These are phyloP conservation scores for Colletotrichum higginsianum DNA, from an alignment of 2,329 filamentous ascomycete genomes.

Conservation along the genomic window DNA sequence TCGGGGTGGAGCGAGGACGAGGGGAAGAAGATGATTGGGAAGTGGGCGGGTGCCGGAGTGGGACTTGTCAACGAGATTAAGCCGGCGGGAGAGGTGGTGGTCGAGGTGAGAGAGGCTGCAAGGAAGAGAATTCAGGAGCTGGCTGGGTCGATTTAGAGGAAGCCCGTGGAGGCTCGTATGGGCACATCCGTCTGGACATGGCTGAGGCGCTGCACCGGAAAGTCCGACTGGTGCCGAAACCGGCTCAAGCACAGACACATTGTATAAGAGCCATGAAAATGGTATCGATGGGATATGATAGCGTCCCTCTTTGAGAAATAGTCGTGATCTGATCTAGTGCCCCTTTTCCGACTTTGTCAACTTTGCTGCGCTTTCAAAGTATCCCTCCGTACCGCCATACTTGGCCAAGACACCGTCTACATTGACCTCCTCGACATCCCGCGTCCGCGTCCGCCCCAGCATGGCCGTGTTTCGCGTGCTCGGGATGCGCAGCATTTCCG, in stretches of 20 bases:
- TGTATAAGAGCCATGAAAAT: neutral
- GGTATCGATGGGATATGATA: neutral
- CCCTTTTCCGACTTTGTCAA: slow-evolving; percentile 67
- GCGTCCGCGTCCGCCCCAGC: slow-evolving; percentile 72
- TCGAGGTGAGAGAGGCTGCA: slow-evolving; percentile 56
- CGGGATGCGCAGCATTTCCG: slow-evolving; percentile 90
- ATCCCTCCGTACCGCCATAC: slow-evolving; percentile 71
- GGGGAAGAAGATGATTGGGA: slow-evolving; percentile 51
- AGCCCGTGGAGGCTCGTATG: too few relatives aligned
- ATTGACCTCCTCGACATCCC: slow-evolving; percentile 52
- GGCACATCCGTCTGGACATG: neutral
- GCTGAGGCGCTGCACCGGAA: neutral
- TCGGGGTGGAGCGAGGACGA: slow-evolving; percentile 55
- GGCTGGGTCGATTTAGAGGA: slow-evolving; percentile 42
- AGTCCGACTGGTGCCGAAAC: neutral
- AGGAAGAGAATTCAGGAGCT: slow-evolving; percentile 52
- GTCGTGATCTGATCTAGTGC: slow-evolving; percentile 49
- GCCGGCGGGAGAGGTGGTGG: slow-evolving; percentile 60
- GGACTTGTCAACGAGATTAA: slow-evolving; percentile 60
- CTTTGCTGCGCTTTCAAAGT: slow-evolving; percentile 71
- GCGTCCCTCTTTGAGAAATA: neutral
- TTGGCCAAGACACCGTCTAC: slow-evolving; percentile 61
- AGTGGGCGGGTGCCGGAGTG: slow-evolving; percentile 61
- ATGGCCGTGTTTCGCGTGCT: slow-evolving; percentile 91
- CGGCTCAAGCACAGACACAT: neutral